phyloP scores from a whole-genome alignment of 2,329 filamentous ascomycete genomes.

The Verticillium klebahnii region DNA sequence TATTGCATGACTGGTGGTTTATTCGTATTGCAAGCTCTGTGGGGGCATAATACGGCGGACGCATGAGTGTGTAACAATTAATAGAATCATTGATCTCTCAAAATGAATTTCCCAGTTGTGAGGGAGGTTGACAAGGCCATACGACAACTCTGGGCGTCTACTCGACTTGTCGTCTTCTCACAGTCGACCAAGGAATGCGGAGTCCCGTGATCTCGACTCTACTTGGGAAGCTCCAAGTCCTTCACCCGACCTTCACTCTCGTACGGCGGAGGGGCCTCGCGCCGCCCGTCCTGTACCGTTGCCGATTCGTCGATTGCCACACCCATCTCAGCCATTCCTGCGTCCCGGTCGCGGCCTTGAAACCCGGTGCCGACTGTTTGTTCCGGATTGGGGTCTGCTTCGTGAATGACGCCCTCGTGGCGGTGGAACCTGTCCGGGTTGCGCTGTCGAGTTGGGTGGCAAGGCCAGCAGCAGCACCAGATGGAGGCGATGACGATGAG shows the following conservation, averaged over 20 bases:
- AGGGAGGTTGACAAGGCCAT: too few species aligned
- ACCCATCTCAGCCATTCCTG: background rate
- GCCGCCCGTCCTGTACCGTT: background rate
- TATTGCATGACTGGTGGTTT: background rate
- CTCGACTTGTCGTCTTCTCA: too few species aligned
- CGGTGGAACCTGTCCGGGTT: background rate
- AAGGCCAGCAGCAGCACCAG: background rate
- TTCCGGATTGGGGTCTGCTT: background rate
- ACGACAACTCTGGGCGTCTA: too few species aligned
- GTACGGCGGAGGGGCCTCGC: background rate
- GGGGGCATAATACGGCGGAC: background rate
- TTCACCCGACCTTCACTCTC: background rate
- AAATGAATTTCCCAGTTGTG: too few species aligned
- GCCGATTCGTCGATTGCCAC: background rate
- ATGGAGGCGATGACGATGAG: background rate
- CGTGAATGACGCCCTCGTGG: background rate
- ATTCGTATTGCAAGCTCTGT: background rate
- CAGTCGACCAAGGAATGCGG: too few species aligned
- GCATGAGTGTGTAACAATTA: background rate
- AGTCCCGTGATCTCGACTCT: background rate
- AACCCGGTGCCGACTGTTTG: background rate
- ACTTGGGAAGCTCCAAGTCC: background rate
- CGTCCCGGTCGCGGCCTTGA: background rate
- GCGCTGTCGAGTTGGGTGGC: background rate
- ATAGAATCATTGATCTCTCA: background rate